Evolutionary conservation across 2,329 filamentous ascomycete genomes (phyloP).

Genomic region (Neopestalotiopsis sp.): DNA sequence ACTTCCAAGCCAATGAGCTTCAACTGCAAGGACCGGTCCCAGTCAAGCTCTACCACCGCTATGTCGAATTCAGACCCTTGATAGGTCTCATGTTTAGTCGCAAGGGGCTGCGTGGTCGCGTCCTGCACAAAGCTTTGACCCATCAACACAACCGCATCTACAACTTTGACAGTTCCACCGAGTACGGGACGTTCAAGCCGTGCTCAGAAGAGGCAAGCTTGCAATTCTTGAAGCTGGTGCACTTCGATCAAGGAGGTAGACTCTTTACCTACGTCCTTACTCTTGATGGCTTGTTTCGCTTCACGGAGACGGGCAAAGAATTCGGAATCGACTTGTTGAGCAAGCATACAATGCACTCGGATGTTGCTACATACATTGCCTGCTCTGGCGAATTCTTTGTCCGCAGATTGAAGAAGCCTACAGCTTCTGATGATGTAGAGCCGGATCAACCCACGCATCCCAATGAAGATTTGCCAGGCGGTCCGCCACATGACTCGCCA

Average conservation of each 20-base stretch:
- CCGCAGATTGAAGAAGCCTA: constrained; percentile 64
- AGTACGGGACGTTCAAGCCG: constrained; percentile 70
- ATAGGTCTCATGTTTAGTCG: constrained; percentile 88
- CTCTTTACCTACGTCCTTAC: constrained; percentile 94
- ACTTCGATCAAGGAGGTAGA: constrained; percentile 84
- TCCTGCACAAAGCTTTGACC: constrained; percentile 85
- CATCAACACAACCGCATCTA: constrained; percentile 91
- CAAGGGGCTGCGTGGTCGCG: constrained; percentile 76
- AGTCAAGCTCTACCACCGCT: constrained; percentile 82
- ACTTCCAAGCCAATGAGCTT: constrained; percentile 94
- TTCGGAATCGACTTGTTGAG: constrained; percentile 92
- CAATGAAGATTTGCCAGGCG: constrained; percentile 50
- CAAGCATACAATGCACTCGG: constrained; percentile 97
- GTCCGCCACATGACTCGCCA: constrained; percentile 49
- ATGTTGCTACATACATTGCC: constrained; percentile 89
- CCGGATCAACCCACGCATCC: constrained; percentile 58
- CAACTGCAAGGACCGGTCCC: constrained; percentile 87
- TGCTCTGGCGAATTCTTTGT: constrained; percentile 95
- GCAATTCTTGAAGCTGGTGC: constrained; percentile 84
- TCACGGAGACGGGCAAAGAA: constrained; percentile 94
- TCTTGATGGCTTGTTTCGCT: constrained; percentile 83
- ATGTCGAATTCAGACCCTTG: constrained; percentile 90
- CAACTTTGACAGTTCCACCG: constrained; percentile 80
- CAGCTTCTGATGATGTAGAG: constrained; percentile 48
- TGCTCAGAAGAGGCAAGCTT: constrained; percentile 74